These are phyloP conservation scores for Ceratocystis alfenasii DNA, from an alignment of 2,329 filamentous ascomycete genomes.

Conservation along the genomic window DNA sequence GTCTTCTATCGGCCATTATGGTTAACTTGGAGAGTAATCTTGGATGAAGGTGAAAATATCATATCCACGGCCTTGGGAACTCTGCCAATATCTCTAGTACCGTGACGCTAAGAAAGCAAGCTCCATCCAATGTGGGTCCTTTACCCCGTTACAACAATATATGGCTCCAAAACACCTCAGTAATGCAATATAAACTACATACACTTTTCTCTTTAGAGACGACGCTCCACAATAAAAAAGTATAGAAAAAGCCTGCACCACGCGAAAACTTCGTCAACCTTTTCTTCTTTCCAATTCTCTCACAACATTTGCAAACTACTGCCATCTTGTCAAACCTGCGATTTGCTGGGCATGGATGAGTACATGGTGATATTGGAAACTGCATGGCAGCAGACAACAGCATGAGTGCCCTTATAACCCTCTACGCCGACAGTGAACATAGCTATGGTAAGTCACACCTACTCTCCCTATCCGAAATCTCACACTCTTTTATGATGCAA, in stretches of 20 bases:
- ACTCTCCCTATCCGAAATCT: neutral
- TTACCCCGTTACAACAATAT: neutral
- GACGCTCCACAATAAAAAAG: slow-evolving; percentile 16
- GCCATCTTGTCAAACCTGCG: neutral
- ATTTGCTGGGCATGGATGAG: neutral
- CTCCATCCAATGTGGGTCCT: neutral
- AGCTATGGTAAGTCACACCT: slow-evolving; percentile 6
- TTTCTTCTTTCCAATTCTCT: slow-evolving; percentile 2
- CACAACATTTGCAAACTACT: neutral
- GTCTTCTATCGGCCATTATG: slow-evolving; percentile 68
- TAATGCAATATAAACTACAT: neutral
- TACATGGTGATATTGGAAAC: neutral
- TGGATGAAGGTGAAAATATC: neutral
- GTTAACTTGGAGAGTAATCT: neutral
- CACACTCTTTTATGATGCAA: slow-evolving; percentile 19
- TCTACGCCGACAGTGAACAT: neutral
- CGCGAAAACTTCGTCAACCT: neutral
- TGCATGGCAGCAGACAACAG: no score
- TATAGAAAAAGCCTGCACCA: slow-evolving; percentile 15
- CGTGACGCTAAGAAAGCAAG: neutral
- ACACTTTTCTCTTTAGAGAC: slow-evolving; percentile 14
- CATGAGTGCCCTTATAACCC: neutral
- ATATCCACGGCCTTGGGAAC: neutral
- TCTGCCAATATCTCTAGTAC: neutral
- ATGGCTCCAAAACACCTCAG: neutral